These are phyloP conservation scores for Penicillium alfredii DNA, from an alignment of 495 filamentous ascomycete species.

Conservation along the genomic window DNA sequence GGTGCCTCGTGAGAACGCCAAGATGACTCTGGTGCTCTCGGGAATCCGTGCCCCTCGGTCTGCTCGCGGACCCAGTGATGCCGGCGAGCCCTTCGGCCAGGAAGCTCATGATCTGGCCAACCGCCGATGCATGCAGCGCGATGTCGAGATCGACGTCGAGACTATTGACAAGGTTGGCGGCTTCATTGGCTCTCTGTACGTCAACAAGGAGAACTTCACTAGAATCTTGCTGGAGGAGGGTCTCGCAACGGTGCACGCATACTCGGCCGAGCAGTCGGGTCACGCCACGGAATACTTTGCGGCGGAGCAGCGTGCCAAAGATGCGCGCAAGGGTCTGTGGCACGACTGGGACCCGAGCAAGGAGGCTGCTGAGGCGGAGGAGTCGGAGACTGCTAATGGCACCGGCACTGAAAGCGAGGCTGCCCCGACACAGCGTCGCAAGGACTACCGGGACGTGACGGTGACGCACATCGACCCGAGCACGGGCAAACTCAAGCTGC, in stretches of 20 bases:
- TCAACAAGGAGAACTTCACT: slow-evolving; percentile 94
- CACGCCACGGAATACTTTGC: slow-evolving; percentile 81
- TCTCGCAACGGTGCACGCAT: slow-evolving; percentile 80
- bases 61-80: slow-evolving; percentile 71
- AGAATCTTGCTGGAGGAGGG: slow-evolving; percentile 93
- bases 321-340: slow-evolving; percentile 82
- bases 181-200: slow-evolving; percentile 91
- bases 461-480: slow-evolving; percentile 79
- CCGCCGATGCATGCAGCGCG: slow-evolving; percentile 82
- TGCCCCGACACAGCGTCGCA: slow-evolving; percentile 45
- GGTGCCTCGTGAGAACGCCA: slow-evolving; percentile 86
- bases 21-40: slow-evolving; percentile 90
- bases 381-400: slow-evolving; percentile 37
- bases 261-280: slow-evolving; percentile 92
- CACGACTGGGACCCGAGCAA: slow-evolving; percentile 86
- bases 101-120: slow-evolving; percentile 90
- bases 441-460: slow-evolving; percentile 88
- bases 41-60: slow-evolving; percentile 91
- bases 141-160: slow-evolving; percentile 94
- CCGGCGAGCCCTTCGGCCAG: slow-evolving; percentile 87
- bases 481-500: slow-evolving; percentile 73
- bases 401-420: slow-evolving; percentile 46
- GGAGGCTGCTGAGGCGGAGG: slow-evolving; percentile 53
- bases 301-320: slow-evolving; percentile 83
- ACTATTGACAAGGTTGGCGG: slow-evolving; percentile 94